phyloP scores from a whole-genome alignment of 257 asterid species.

The Handroanthus guayacan region DNA sequence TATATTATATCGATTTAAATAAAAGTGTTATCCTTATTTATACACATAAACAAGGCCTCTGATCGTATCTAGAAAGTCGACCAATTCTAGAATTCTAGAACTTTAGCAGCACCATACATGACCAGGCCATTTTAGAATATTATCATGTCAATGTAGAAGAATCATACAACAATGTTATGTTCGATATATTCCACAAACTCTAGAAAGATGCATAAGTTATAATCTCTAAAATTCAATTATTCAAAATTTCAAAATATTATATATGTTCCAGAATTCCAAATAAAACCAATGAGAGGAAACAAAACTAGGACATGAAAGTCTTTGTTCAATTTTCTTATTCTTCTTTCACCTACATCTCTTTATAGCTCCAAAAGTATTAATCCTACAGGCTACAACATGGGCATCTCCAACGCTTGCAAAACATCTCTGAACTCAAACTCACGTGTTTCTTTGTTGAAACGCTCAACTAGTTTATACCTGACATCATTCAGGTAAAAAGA shows the following conservation, averaged over 20 bases:
- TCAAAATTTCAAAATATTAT: constrained; percentile 10
- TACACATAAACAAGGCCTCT: too few relatives aligned
- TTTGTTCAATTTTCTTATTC: constrained; percentile 22
- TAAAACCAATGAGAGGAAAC: constrained; percentile 11
- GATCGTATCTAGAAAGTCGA: too few relatives aligned
- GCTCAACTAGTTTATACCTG: constrained; percentile 86
- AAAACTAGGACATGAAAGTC: not conserved
- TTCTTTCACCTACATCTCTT: constrained; percentile 13
- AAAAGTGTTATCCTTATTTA: too few relatives aligned
- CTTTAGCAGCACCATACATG: not conserved
- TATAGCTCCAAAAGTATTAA: not conserved
- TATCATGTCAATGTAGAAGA: not conserved
- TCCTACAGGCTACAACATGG: constrained; percentile 50
- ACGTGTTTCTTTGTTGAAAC: constrained; percentile 78
- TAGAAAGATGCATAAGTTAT: not conserved
- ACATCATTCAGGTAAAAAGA: constrained; percentile 87
- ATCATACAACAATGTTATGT: not conserved
- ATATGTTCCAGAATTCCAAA: not conserved
- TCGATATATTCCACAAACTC: not conserved
- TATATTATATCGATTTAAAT: too few relatives aligned
- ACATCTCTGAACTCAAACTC: constrained; percentile 95
- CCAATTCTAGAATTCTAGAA: not conserved
- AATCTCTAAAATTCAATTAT: constrained; percentile 1
- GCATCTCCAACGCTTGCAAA: constrained; percentile 83
- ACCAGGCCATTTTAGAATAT: not conserved